Base-by-base conservation (phyloP, 306 rosid species). In the Sesbania bispinosa region DNA sequence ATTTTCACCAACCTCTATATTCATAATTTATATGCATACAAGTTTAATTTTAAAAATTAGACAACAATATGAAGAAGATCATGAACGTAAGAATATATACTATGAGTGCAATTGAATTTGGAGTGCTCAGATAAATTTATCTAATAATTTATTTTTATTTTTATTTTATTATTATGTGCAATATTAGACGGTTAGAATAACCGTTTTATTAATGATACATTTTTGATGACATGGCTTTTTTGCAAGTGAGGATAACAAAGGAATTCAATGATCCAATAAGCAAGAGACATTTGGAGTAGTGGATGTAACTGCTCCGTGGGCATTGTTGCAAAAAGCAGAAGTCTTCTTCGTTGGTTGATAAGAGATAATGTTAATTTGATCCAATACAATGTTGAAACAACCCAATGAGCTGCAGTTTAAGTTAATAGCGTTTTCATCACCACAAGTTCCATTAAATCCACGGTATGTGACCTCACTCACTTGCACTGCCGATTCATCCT, bases 391-490 rank as follows among this genome's bases (percentile, higher is more conserved):
- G 11, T 76, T 51, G 39, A 7, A 45, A 47, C 89, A 82, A 8
- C 74, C 66, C 4, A 0, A 1, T 4, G 6, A 0, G 4, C 60
- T 5, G 19, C 89, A 85, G 1, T 58, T 10, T 0, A 82, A 41
- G 0, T 10, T 10, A 6, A 82, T 74, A 1, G 80, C 87, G 0
- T 32, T 1, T 4, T 77, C 81, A 26, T 5, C 2, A 0, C 10
- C 18, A 0, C 42, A 70, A n/a, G 81, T 82, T 60, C 89, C 89
- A 0, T 10, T 3, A 38, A 85, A 10, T 3, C 51, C 47, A 0
- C 58, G 73, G 9, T 14, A 85, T 11, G 61, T 79, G 3, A 82
- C 79, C 1, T 66, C 74, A 7, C 73, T 77, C 26, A 85, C 85
- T 4, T 16, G 0, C 16, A 67, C 73, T 2, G 43, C 69, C 7